Conservation (phyloP, 2,329 filamentous ascomycete genomes). For the Fusarium sp. region DNA sequence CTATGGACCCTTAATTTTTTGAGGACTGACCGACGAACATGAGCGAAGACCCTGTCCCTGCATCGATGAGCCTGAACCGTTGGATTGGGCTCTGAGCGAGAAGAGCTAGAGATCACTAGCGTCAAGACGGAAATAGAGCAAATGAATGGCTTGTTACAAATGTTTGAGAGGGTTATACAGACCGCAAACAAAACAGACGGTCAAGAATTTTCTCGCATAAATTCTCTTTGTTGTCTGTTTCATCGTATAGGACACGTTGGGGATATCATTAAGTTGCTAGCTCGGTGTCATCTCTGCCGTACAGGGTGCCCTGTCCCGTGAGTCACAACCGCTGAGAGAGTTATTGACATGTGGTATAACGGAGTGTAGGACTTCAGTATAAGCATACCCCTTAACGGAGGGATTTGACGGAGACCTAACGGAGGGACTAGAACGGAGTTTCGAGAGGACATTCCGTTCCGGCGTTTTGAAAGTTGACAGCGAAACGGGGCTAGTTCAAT, state of each 20-base stretch:
- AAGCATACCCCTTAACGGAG: slow-evolving; percentile 4
- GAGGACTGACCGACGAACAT: slow-evolving; percentile 16
- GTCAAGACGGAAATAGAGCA: slow-evolving; percentile 20
- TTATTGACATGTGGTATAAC: slow-evolving; percentile 11
- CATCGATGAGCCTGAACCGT: slow-evolving; percentile 42
- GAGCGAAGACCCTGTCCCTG: slow-evolving; percentile 36
- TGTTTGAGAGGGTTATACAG: background rate
- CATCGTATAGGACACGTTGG: slow-evolving; percentile 12
- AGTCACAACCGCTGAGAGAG: slow-evolving; percentile 10
- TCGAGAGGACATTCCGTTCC: slow-evolving; percentile 24
- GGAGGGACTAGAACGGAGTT: slow-evolving; percentile 21
- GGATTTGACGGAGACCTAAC: background rate
- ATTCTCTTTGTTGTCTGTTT: slow-evolving; percentile 19
- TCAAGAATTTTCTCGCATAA: background rate
- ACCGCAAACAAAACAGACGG: background rate
- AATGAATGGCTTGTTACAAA: background rate
- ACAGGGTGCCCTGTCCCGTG: slow-evolving; percentile 13
- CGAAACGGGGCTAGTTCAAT: slow-evolving; percentile 31
- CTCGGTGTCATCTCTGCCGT: slow-evolving; percentile 8
- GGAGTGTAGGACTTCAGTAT: background rate
- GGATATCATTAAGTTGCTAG: slow-evolving; percentile 3
- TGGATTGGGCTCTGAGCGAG: slow-evolving; percentile 38
- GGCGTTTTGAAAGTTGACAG: slow-evolving; percentile 20
- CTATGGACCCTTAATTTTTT: slow-evolving; percentile 32
- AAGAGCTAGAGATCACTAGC: slow-evolving; percentile 4